phyloP scores from a whole-genome alignment of 257 asterid genomes.

The Rehmannia glutinosa region DNA sequence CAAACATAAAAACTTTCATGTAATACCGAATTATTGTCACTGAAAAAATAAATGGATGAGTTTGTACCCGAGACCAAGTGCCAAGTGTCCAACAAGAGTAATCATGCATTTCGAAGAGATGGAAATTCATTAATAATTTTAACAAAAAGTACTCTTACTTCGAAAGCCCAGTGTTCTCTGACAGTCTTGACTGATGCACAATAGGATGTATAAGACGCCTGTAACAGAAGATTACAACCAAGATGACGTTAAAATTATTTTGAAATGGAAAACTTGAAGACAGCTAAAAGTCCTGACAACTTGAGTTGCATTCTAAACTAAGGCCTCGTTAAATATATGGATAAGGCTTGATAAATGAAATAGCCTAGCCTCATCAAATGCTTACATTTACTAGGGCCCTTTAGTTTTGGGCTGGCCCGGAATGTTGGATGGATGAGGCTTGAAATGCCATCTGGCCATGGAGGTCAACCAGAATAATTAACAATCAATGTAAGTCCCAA shows the following conservation, averaged over 20 bases:
- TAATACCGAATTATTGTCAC: too few species aligned
- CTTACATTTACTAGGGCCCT: neutral
- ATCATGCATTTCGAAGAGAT: neutral
- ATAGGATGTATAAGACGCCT: conserved; percentile 21
- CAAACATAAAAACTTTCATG: neutral
- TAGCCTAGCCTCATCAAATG: neutral
- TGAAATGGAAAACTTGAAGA: neutral
- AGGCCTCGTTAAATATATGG: neutral
- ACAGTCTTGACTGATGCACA: conserved; percentile 22
- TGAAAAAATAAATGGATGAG: neutral
- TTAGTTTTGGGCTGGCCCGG: neutral
- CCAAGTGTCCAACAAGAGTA: neutral
- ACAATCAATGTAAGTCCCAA: too few species aligned
- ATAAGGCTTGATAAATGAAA: neutral
- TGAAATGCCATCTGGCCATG: too few species aligned
- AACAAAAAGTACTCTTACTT: conserved; percentile 31
- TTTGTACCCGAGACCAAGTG: neutral
- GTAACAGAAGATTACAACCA: conserved; percentile 22
- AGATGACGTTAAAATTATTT: neutral
- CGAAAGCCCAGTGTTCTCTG: conserved; percentile 23
- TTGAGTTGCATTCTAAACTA: neutral
- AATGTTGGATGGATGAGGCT: too few species aligned
- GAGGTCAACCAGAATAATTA: too few species aligned
- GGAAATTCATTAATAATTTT: neutral
- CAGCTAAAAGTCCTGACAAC: neutral